Conservation (phyloP, 768 basidiomycete genomes). For the Cyclocybe cylindracea region DNA sequence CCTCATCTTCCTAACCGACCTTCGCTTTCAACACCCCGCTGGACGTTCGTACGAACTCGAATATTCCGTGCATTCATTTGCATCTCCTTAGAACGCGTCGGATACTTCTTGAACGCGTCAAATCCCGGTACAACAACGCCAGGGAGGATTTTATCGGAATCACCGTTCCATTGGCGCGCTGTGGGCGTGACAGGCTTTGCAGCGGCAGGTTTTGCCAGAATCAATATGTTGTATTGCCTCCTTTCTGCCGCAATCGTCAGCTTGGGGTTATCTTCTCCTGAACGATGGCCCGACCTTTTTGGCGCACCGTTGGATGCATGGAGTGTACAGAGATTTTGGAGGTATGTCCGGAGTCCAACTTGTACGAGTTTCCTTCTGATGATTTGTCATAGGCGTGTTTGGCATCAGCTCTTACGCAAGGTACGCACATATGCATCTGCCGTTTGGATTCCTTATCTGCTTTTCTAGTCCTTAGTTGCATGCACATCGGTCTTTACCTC, state of each 20-base stretch:
- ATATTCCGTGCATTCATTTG: conserved; percentile 10
- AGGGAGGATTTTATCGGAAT: conserved; percentile 5
- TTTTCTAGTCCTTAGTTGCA: conserved; percentile 6
- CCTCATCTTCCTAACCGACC: conserved; percentile 18
- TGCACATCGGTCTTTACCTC: conserved; percentile 2
- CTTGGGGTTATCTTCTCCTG: conserved; percentile 18
- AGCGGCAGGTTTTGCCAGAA: conserved; percentile 15
- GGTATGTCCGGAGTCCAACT: conserved; percentile 10
- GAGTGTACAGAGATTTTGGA: conserved; percentile 23
- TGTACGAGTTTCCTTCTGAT: not conserved
- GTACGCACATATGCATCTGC: conserved; percentile 2
- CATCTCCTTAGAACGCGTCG: conserved; percentile 3
- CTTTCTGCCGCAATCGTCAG: conserved; percentile 14
- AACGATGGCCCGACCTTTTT: conserved; percentile 25
- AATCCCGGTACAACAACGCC: conserved; percentile 13
- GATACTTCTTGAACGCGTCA: conserved; percentile 11
- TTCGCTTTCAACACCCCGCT: conserved; percentile 16
- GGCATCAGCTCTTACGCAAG: conserved; percentile 23
- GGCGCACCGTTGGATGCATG: conserved; percentile 19
- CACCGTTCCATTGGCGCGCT: conserved; percentile 14
- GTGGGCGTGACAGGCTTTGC: conserved; percentile 16
- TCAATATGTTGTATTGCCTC: conserved; percentile 16
- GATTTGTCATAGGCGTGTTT: conserved; percentile 8
- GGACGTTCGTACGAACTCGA: conserved; percentile 21
- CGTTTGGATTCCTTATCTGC: not conserved